Conservation (phyloP, 148 eudicot genomes). For the Euryodendron excelsum region DNA sequence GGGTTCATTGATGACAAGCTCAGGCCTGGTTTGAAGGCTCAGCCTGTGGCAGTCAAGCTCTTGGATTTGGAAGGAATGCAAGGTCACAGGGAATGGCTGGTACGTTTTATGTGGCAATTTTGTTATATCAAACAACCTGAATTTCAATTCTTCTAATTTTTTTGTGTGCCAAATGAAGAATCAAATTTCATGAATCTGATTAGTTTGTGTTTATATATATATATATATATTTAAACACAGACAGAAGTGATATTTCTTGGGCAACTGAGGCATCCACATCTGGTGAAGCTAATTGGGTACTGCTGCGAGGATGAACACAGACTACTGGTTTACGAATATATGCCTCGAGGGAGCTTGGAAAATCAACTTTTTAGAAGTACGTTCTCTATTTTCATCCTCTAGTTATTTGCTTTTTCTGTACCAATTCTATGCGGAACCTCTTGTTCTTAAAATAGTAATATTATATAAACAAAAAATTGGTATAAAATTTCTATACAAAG, state of each 20-base stretch:
- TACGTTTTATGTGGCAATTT: constrained; percentile 15
- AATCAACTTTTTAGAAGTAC: constrained; percentile 74
- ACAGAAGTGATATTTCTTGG: constrained; percentile 69
- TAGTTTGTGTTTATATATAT: neutral
- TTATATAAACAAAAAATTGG: no score
- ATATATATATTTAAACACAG: constrained; percentile 29
- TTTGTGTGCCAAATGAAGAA: neutral
- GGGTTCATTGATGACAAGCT: constrained; percentile 85
- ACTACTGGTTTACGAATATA: constrained; percentile 60
- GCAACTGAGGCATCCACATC: constrained; percentile 60
- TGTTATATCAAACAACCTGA: neutral
- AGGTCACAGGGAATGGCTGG: constrained; percentile 96
- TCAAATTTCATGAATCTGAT: neutral
- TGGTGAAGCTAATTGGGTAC: constrained; percentile 69
- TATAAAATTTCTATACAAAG: no score
- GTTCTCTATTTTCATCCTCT: constrained; percentile 7
- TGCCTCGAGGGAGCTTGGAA: constrained; percentile 74
- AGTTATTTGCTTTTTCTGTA: no score
- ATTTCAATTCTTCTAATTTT: neutral
- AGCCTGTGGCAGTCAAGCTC: constrained; percentile 84
- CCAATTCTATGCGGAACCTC: no score
- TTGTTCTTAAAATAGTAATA: no score
- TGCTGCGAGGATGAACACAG: constrained; percentile 75
- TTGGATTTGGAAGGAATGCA: constrained; percentile 80
- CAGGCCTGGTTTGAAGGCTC: constrained; percentile 80